These are phyloP conservation scores for Hibiscus mutabilis DNA, from an alignment of 345 rosid species.

Conservation along the genomic window DNA sequence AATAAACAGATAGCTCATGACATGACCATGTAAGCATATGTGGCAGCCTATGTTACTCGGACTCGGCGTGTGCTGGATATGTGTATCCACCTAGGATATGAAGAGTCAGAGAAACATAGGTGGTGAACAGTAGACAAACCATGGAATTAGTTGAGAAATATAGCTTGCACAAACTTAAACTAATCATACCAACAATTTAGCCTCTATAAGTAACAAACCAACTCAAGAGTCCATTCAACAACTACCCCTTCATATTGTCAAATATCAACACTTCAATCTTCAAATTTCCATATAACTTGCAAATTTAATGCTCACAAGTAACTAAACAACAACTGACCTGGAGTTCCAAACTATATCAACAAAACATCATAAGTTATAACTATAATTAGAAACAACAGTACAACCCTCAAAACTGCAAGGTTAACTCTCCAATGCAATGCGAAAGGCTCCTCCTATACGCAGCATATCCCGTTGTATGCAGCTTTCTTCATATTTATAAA, in stretches of 20 bases:
- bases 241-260: background rate
- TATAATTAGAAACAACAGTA: background rate
- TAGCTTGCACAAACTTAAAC: background rate
- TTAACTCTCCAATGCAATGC: background rate
- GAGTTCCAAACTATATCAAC: background rate
- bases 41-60: too few species aligned
- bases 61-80: too few species aligned
- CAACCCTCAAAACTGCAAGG: background rate
- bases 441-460: background rate
- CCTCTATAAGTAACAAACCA: conserved; percentile 6
- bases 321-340: background rate
- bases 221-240: background rate
- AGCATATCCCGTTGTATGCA: background rate
- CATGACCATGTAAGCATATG: background rate
- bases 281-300: background rate
- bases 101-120: background rate
- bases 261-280: background rate
- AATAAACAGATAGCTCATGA: conserved; percentile 1
- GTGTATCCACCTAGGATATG: background rate
- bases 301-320: background rate
- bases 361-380: background rate
- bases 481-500: background rate
- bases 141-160: background rate
- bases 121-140: background rate
- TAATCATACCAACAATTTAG: background rate